These are phyloP conservation scores for Yamadazyma kitorensis DNA, from an alignment of 805 yeast genomes.

Conservation along the genomic window DNA sequence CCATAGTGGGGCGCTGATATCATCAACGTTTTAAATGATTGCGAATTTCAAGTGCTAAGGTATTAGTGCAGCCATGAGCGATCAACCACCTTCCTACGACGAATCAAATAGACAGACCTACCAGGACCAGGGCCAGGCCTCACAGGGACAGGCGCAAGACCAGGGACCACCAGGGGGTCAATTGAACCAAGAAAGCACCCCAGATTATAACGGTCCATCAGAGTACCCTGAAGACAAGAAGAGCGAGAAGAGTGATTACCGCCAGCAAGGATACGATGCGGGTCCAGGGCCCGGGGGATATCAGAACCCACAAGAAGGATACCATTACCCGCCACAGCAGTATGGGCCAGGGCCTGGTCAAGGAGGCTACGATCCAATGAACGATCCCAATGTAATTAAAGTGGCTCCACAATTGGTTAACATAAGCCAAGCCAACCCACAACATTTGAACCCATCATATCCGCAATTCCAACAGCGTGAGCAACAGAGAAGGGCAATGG, in stretches of 20 bases:
- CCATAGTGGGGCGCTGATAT: too few species aligned
- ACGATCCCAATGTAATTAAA: slow-evolving; percentile 25
- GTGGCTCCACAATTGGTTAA: slow-evolving; percentile 35
- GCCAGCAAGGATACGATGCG: too few species aligned
- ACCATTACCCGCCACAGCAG: neutral
- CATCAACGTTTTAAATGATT: too few species aligned
- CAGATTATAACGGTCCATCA: neutral
- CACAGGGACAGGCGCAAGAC: too few species aligned
- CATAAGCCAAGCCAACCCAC: slow-evolving; percentile 35
- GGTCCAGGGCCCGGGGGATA: too few species aligned
- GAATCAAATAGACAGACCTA: too few species aligned
- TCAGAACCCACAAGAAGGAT: too few species aligned
- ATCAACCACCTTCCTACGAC: too few species aligned
- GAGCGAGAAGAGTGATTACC: neutral
- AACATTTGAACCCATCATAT: slow-evolving; percentile 36
- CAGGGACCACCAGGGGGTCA: too few species aligned
- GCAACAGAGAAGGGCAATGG: slow-evolving; percentile 27
- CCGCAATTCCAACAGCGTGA: slow-evolving; percentile 31
- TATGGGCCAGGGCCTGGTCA: neutral
- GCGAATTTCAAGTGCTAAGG: too few species aligned
- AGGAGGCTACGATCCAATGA: slow-evolving; percentile 22
- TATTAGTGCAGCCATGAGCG: too few species aligned
- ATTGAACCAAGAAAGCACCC: neutral
- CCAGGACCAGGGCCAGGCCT: too few species aligned
- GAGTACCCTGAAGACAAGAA: neutral